Percentiles rank a stretch among this genome's conserved stretches.
These are phyloP conservation scores for Luvunga scandens DNA, from an alignment of 345 rosid species.

Conservation along the genomic window DNA sequence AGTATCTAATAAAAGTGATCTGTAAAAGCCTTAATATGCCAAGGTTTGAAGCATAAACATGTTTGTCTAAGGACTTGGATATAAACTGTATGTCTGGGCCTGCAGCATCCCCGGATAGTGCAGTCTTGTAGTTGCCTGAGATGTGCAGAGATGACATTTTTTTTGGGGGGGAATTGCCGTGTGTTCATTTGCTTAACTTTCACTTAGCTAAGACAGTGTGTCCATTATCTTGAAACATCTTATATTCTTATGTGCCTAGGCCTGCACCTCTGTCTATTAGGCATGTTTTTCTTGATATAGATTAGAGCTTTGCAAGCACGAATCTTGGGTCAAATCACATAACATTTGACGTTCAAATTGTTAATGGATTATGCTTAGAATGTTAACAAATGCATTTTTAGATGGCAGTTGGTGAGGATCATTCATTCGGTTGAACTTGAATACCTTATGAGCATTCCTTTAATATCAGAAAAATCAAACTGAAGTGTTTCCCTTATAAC, in stretches of 20 bases:
- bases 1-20: background rate
- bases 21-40: background rate
- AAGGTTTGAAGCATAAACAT: background rate
- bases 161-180: background rate
- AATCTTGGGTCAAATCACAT: background rate
- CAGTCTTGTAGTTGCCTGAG: background rate
- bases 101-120: background rate
- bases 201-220: background rate
- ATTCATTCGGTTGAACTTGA: background rate
- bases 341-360: background rate
- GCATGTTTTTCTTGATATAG: background rate
- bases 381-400: background rate
- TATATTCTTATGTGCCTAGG: background rate
- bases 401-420: background rate
- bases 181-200: background rate
- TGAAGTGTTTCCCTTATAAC: slow-evolving; percentile 12
- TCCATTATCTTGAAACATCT: background rate
- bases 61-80: background rate
- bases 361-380: background rate
- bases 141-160: background rate
- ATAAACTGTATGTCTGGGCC: background rate
- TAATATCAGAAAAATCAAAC: background rate
- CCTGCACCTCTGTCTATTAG: no score
- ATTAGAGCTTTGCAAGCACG: background rate
- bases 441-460: background rate